Base-by-base conservation (phyloP, 352 stramenopile genomes). In the Globisporangium heterothallicum region DNA sequence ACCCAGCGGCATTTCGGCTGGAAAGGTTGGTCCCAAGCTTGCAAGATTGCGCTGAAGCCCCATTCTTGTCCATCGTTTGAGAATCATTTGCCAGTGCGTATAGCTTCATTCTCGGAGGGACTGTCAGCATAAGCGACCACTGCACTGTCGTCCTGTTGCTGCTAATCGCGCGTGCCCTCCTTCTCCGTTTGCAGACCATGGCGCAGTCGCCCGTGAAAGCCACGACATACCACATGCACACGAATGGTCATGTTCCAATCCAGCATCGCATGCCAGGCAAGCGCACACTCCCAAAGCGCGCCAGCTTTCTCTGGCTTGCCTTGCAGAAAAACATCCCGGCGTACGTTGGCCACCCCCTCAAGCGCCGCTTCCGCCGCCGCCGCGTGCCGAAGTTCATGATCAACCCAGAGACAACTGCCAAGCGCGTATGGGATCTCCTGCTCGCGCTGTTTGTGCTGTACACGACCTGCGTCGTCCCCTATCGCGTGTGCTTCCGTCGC, bases 401-500 rank as follows among this genome's bases (percentile, higher is more conserved):
- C 41, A 64, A 88, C 53, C 82, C 82, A 0, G 74, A 88, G 29
- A 66, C 68, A 22, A 59, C 51, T 7, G 24, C 27, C 18, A 93
- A 93, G 56, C 60, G 74, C 32, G 53, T 69, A 30, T 93, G 82
- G 82, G 82, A 91, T 42, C 14, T 87, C 5, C 27, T 88, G 35
- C 61, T 93, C 18, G 80, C 65, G 18, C 46, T 50, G 9, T 85
- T 77, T 42, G 82, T 93, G 50, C 38, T 91, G 14, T 93, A 93
- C 54, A 93, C 78, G 42, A 86, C 82, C 0, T 70, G 66, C 22
- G 47, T 91, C 16, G 82, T 93, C 12, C 79, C 82, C 0, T 90
- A 88, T 41, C 74, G 82, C 25, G 79, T 93, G 16, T 90, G 79
- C 42, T 93, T 93, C 52, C 68, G 74, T 43, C 66, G 68, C 0